Base-by-base conservation (phyloP, 1,139 yeast genomes). In the Hemisphaericaspora xylofermentans region DNA sequence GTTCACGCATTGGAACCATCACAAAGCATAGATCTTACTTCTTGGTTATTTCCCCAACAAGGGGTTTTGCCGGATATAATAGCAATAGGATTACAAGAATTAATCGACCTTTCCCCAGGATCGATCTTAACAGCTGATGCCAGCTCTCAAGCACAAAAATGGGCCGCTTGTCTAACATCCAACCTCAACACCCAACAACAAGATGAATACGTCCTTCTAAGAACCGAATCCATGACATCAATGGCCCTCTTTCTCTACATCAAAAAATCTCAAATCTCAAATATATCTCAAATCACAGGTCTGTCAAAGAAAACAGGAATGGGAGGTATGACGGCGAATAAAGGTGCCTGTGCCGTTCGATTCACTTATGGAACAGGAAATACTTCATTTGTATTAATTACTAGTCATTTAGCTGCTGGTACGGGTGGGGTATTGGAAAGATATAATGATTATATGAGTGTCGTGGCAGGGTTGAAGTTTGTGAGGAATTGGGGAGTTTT, bases 331-430 rank as follows among this genome's bases (percentile, higher is more conserved):
- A 80, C 95, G 2, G 95, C 96, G 1, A 88, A 88, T 62, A 88
- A 88, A 59, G 96, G 96, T 18, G 96, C 93, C 2, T 88, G 91
- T 47, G 95, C 93, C 0, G 85, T 88, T 2, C 80, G 95, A 49
- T 82, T 88, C 56, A 75, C 77, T 33, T 88, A 75, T 60, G 88
- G 94, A n/a, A n/a, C n/a, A n/a, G n/a, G n/a, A 1, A 80, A 82
- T 39, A 87, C 96, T 0, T 78, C 82, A 21, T 75, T 94, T 50
- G 89, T 94, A 45, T 77, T 91, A 49, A 68, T 94, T n/a, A 88
- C 89, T 3, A 85, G 96, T 0, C 98, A 94, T 66, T 71, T 94
- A 50, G 97, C 98, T 1, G 98, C 98, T 0, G 99, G 98, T 0
- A 69, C 81, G 38, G 80, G 78, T 48, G 94, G 94, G 48, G 77